Percentiles rank a stretch among this genome's conserved stretches.
Evolutionary conservation across 495 filamentous ascomycete genomes (phyloP).

Genomic region (Podospora pseudoanserina): DNA sequence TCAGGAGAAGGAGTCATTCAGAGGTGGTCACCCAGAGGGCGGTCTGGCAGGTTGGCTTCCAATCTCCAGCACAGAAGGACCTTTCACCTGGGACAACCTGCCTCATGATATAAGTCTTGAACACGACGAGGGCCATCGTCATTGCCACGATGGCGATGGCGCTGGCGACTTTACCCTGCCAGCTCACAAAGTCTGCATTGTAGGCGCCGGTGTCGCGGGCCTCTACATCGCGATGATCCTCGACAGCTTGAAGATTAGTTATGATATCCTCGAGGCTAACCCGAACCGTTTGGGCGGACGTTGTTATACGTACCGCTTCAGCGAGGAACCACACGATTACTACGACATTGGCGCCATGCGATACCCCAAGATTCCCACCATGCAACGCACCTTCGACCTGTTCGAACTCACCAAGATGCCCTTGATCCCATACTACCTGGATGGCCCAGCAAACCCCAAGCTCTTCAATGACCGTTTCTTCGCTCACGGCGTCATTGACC

Average conservation of each 20-base stretch:
- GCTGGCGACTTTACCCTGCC: background rate
- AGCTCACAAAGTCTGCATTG: background rate
- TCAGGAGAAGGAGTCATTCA: too few species aligned
- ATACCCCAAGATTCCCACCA: conserved; percentile 33
- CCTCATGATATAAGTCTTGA: too few species aligned
- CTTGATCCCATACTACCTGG: background rate
- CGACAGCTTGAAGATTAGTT: background rate
- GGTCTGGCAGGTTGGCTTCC: too few species aligned
- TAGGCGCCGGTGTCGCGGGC: conserved; percentile 1
- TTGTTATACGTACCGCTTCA: conserved; percentile 34
- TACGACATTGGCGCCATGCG: conserved; percentile 47
- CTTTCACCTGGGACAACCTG: too few species aligned
- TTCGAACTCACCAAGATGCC: conserved; percentile 5
- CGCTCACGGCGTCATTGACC: background rate
- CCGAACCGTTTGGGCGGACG: conserved; percentile 29
- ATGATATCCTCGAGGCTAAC: conserved; percentile 32
- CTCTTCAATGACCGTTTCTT: background rate
- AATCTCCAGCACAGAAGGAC: too few species aligned
- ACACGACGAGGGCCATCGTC: background rate
- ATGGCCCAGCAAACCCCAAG: background rate
- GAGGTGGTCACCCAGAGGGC: too few species aligned
- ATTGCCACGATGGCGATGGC: background rate
- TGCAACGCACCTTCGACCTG: conserved; percentile 20
- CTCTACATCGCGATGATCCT: conserved; percentile 1
- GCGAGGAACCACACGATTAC: conserved; percentile 33